A percentile compares a stretch with the other conserved stretches of the same genome.
Evolutionary conservation across 495 filamentous ascomycete species (phyloP).

Genomic region (Cercophora newfieldiana): DNA sequence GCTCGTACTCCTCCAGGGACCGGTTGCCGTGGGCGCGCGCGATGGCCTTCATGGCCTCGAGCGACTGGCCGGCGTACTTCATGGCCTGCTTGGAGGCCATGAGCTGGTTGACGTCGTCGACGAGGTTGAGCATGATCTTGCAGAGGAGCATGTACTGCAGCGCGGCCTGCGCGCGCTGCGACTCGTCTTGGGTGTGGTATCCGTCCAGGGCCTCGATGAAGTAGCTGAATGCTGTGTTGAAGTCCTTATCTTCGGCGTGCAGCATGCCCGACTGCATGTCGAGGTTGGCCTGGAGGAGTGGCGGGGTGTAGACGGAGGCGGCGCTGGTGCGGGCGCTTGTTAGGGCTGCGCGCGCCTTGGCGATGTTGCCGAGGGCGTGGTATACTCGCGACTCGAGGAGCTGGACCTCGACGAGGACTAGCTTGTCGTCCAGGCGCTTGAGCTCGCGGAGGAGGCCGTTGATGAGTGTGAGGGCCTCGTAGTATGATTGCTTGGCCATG

Average conservation of each 20-base stretch:
- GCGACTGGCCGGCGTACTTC: slow-evolving; percentile 88
- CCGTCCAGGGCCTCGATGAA: slow-evolving; percentile 99
- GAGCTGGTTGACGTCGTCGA: slow-evolving; percentile 89
- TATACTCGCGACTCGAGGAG: slow-evolving; percentile 95
- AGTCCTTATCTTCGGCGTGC: slow-evolving; percentile 97
- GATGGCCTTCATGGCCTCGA: slow-evolving; percentile 98
- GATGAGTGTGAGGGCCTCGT: slow-evolving; percentile 94
- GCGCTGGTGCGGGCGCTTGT: slow-evolving; percentile 93
- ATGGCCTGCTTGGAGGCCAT: slow-evolving; percentile 93
- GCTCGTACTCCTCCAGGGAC: slow-evolving; percentile 93
- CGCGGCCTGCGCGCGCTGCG: slow-evolving; percentile 79
- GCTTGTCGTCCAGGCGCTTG: slow-evolving; percentile 97
- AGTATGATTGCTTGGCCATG: slow-evolving; percentile 95
- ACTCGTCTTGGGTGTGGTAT: slow-evolving; percentile 89
- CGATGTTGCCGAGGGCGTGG: slow-evolving; percentile 93
- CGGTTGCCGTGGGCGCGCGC: slow-evolving; percentile 93
- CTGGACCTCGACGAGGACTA: slow-evolving; percentile 98
- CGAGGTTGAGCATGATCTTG: slow-evolving; percentile 98
- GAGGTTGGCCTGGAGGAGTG: slow-evolving; percentile 88
- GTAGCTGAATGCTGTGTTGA: slow-evolving; percentile 97
- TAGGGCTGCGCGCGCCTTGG: slow-evolving; percentile 92
- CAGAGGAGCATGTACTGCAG: slow-evolving; percentile 99
- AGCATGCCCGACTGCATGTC: slow-evolving; percentile 99
- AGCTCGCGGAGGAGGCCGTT: slow-evolving; percentile 92
- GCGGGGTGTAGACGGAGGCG: slow-evolving; percentile 95